A percentile compares a stretch with the other conserved stretches of the same genome.
Conservation (phyloP, 2,329 filamentous ascomycete genomes). For the Trichophyton schoenleinii region DNA sequence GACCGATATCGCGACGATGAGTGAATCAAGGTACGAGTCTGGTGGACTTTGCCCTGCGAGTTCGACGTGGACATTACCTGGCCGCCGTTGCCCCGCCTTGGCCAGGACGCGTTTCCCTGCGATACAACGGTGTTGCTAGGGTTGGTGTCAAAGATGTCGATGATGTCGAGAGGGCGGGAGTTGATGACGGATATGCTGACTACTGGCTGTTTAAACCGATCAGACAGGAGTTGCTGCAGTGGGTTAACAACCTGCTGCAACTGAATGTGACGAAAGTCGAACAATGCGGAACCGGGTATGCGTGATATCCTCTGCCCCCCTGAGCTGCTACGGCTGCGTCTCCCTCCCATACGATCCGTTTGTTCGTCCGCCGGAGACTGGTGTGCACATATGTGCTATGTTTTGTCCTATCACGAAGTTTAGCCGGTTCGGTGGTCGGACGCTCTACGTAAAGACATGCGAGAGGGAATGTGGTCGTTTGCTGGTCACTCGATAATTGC, state of each 20-base stretch:
- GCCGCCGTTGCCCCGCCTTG: background rate
- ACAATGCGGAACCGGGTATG: slow-evolving; percentile 95
- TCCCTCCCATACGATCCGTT: background rate
- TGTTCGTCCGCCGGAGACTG: background rate
- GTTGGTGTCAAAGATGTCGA: too few relatives aligned
- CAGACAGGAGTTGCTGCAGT: slow-evolving; percentile 91
- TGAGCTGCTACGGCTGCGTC: background rate
- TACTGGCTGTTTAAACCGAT: slow-evolving; percentile 11
- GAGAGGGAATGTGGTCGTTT: background rate
- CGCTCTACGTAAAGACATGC: background rate
- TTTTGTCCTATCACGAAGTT: background rate
- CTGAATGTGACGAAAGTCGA: slow-evolving; percentile 98
- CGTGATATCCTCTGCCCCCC: slow-evolving; percentile 15
- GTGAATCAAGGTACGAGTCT: background rate
- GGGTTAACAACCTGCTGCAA: slow-evolving; percentile 95
- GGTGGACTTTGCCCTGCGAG: background rate
- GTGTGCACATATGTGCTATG: background rate
- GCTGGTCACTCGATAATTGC: background rate
- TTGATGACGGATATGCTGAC: slow-evolving; percentile 5
- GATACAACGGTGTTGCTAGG: background rate
- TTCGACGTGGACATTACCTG: background rate
- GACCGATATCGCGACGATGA: background rate
- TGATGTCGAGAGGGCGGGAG: background rate
- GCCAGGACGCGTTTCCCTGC: background rate
- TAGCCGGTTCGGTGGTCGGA: background rate